Percentiles rank a stretch among this genome's conserved stretches.
Conservation (phyloP, 2,329 filamentous ascomycete genomes). For the Elsinoe fawcettii region DNA sequence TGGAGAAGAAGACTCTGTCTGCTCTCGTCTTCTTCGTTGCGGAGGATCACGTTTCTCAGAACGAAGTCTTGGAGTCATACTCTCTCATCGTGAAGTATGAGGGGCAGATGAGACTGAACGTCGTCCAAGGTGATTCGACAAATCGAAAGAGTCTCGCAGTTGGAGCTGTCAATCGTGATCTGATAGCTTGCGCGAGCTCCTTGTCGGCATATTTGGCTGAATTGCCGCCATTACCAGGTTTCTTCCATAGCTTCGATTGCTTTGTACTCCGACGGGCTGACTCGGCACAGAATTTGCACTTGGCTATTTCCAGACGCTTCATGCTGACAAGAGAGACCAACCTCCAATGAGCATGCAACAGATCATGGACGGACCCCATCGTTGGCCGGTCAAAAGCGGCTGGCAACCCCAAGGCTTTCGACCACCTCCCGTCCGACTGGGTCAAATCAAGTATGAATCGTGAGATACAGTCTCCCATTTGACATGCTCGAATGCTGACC, state of each 20-base stretch:
- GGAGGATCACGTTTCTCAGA: constrained; percentile 27
- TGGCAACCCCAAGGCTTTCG: neutral
- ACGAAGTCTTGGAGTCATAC: constrained; percentile 37
- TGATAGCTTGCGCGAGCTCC: neutral
- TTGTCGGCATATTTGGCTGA: neutral
- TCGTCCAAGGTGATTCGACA: neutral
- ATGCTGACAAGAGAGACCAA: neutral
- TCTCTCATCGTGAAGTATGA: constrained; percentile 39
- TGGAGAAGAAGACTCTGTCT: constrained; percentile 33
- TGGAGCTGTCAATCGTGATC: neutral
- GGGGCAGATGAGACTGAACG: neutral
- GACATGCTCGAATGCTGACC: too few species aligned
- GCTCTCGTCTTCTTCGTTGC: constrained; percentile 36
- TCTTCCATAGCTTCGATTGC: neutral
- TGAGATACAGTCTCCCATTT: neutral
- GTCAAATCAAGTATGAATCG: neutral
- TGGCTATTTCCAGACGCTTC: neutral
- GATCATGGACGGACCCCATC: neutral
- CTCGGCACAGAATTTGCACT: neutral
- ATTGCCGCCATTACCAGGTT: neutral
- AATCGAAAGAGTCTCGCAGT: neutral
- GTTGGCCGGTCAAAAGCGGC: neutral
- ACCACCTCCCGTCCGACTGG: neutral
- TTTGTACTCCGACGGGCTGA: neutral
- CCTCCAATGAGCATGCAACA: neutral